Base-by-base conservation (phyloP, 192 early-diverging fungal species). In the Spizellomyces punctatus region DNA sequence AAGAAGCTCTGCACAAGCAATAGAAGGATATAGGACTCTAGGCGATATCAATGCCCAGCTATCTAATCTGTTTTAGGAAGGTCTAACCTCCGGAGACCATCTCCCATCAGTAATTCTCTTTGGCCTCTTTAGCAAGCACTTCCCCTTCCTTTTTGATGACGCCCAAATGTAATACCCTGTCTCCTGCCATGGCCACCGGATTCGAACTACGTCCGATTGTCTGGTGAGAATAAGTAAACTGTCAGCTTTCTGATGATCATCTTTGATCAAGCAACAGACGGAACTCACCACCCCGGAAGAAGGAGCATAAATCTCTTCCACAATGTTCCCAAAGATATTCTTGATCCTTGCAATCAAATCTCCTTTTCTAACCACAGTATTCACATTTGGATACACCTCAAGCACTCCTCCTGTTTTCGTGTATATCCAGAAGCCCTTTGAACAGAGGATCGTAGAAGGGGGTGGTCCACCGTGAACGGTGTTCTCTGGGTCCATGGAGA, bases 241-340 rank as follows among this genome's bases (percentile, higher is more conserved):
- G 42, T 36, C 27, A 36, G 27, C 52, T 55, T 55, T 19, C 52
- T 55, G 52, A 55, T 55, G 16, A 16, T 55, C 52, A 2, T 55
- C 52, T 16, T 0, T 0, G 1, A 0, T 55, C 19, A 0, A 55
- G 2, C 16, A 16, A 0, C 16, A 16, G 52, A n/a, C 19, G 2
- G 59, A 16, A 71, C 68, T 73, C 65, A 94, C 90, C 71, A 96
- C 87, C 43, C 93, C 93, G 66, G 85, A 82, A 57, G 86, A 82
- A 2, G 94, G 92, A 54, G 91, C 88, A 85, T 84, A 94, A 64
- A 94, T 92, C 68, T 89, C 87, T 48, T 94, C 91, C 41, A 92
- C 90, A 54, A 94, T 84, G 67, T 91, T 90, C 10, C 94, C 94
- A 82, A 96, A 96, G 55, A 96, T 92, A 62, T 92, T 93, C 72